A percentile compares a stretch with the other conserved stretches of the same genome.
Conservation (phyloP, 345 rosid genomes). For the Linum lewisii region DNA sequence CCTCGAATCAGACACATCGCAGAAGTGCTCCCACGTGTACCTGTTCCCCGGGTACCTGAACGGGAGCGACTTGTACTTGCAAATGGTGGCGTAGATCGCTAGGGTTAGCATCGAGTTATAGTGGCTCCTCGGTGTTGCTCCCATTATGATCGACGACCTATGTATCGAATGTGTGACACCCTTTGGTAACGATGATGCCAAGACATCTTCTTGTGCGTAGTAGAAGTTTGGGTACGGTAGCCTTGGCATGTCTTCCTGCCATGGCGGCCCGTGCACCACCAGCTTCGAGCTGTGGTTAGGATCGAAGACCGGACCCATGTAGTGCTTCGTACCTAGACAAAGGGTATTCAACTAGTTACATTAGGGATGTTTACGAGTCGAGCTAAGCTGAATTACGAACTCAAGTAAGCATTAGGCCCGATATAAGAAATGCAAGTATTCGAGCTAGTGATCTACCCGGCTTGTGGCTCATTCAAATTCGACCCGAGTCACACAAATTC, state of each 20-base stretch:
- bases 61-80: conserved; percentile 16
- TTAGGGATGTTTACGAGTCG: too few relatives aligned
- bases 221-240: conserved; percentile 36
- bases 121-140: conserved; percentile 25
- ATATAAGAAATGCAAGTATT: too few relatives aligned
- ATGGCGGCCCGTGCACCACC: conserved; percentile 27
- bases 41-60: conserved; percentile 21
- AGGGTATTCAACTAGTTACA: neutral
- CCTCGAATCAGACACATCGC: conserved; percentile 21
- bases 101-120: conserved; percentile 20
- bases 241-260: conserved; percentile 21
- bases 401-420: too few relatives aligned
- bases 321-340: conserved; percentile 18
- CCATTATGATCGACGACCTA: conserved; percentile 23
- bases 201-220: conserved; percentile 27
- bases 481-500: neutral
- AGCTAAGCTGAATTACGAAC: too few relatives aligned
- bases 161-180: conserved; percentile 19
- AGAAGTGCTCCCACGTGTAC: conserved; percentile 32
- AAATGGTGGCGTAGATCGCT: conserved; percentile 22
- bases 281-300: neutral
- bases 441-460: too few relatives aligned
- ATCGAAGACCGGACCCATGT: conserved; percentile 27
- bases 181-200: conserved; percentile 15
- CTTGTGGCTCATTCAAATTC: too few relatives aligned